Conservation (phyloP, 192 early-diverging fungal species). For the Coemansia sp. region DNA sequence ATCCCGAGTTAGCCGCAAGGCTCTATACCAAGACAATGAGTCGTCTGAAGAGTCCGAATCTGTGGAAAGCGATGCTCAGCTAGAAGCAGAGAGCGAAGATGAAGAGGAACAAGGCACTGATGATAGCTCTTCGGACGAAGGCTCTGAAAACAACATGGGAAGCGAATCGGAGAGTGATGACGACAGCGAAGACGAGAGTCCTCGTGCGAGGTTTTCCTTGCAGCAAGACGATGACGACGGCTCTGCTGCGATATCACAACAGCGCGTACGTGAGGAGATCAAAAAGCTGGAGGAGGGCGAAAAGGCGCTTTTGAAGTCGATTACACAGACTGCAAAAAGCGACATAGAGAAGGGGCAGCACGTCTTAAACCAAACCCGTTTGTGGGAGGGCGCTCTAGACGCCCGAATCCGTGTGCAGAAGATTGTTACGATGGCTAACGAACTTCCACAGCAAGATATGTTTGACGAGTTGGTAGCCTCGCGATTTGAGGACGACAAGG, state of each 20-base stretch:
- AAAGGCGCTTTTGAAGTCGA: conserved; percentile 73
- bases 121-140: conserved; percentile 50
- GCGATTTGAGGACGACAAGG: conserved; percentile 3
- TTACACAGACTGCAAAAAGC: conserved; percentile 70
- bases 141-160: conserved; percentile 29
- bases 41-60: conserved; percentile 34
- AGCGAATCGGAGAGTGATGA: conserved; percentile 22
- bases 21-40: conserved; percentile 57
- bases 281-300: conserved; percentile 79
- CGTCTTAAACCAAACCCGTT: conserved; percentile 78
- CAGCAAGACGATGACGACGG: conserved; percentile 23
- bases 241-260: conserved; percentile 36
- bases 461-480: conserved; percentile 19
- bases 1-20: conserved; percentile 65
- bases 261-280: conserved; percentile 60
- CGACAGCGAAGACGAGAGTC: conserved; percentile 13
- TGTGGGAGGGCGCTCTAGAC: conserved; percentile 85
- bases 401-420: conserved; percentile 87
- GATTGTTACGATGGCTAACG: conserved; percentile 70
- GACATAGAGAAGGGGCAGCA: conserved; percentile 93
- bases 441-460: conserved; percentile 62
- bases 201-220: conserved; percentile 26
- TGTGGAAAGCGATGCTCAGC: conserved; percentile 12
- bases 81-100: conserved; percentile 19
- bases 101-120: conserved; percentile 40